A percentile compares a stretch with the other conserved stretches of the same genome.
These are phyloP conservation scores for Labyrinthula sp. DNA, from an alignment of 352 stramenopile genomes.

Conservation along the genomic window DNA sequence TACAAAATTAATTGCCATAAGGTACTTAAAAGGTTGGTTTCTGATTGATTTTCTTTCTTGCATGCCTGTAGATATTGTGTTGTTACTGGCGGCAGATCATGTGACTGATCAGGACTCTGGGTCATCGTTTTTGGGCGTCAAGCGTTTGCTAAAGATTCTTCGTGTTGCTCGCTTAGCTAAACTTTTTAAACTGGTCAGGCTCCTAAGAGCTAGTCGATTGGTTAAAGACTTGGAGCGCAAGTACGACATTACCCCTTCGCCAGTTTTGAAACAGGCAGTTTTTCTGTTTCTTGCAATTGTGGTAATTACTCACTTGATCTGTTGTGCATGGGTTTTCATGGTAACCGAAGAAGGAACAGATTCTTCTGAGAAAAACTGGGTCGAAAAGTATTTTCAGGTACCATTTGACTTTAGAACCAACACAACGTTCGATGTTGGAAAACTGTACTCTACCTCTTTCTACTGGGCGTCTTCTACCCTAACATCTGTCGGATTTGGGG, in stretches of 20 bases:
- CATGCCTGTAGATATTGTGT: slow-evolving; percentile 12
- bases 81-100: no score
- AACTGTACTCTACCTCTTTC: slow-evolving; percentile 19
- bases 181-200: no score
- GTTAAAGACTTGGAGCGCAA: no score
- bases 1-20: background rate
- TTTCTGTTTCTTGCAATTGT: slow-evolving; percentile 14
- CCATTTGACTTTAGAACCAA: background rate
- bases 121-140: no score
- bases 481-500: slow-evolving; percentile 29
- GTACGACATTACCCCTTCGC: no score
- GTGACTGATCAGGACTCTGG: no score
- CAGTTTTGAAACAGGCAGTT: no score
- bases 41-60: slow-evolving; percentile 8
- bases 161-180: no score
- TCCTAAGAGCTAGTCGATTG: no score
- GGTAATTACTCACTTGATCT: slow-evolving; percentile 20
- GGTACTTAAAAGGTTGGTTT: slow-evolving; percentile 17
- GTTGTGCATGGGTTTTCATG: slow-evolving; percentile 16
- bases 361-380: background rate
- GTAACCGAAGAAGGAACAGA: background rate
- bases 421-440: background rate
- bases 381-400: background rate
- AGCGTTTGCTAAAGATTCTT: no score
- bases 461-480: slow-evolving; percentile 28